Evolutionary conservation across 2,329 filamentous ascomycete genomes (phyloP).

Genomic region (Mycosphaerella arachidis): DNA sequence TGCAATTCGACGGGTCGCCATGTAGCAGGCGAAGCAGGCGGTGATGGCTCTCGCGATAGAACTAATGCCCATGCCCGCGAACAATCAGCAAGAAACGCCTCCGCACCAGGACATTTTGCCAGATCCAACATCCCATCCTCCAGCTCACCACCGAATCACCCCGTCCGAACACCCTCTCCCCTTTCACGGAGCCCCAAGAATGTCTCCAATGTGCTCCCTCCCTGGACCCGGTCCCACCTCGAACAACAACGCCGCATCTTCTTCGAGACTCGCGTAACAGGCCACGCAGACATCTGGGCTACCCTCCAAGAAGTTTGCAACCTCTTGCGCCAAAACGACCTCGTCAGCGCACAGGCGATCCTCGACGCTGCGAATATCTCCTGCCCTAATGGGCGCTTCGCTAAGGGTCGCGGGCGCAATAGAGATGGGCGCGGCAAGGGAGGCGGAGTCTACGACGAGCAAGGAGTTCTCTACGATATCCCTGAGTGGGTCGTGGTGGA

Average conservation of each 20-base stretch:
- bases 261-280: constrained; percentile 84
- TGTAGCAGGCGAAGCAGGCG: no score
- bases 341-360: constrained; percentile 65
- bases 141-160: constrained; percentile 22
- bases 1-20: background rate
- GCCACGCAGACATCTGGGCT: constrained; percentile 73
- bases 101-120: background rate
- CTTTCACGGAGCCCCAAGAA: constrained; percentile 19
- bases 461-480: constrained; percentile 41
- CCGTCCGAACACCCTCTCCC: constrained; percentile 24
- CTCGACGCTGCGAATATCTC: constrained; percentile 66
- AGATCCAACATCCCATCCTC: background rate
- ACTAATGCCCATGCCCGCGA: no score
- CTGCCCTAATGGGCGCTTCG: constrained; percentile 39
- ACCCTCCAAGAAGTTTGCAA: constrained; percentile 65
- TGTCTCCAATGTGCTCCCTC: constrained; percentile 23
- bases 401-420: constrained; percentile 17
- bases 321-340: constrained; percentile 55
- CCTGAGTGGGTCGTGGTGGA: constrained; percentile 45
- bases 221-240: constrained; percentile 67
- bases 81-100: background rate
- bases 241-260: constrained; percentile 72
- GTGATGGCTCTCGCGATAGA: no score
- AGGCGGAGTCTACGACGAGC: constrained; percentile 42
- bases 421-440: constrained; percentile 13